These are phyloP conservation scores for Tanozyma kutaoensis DNA, from an alignment of 805 yeast species.

Conservation along the genomic window DNA sequence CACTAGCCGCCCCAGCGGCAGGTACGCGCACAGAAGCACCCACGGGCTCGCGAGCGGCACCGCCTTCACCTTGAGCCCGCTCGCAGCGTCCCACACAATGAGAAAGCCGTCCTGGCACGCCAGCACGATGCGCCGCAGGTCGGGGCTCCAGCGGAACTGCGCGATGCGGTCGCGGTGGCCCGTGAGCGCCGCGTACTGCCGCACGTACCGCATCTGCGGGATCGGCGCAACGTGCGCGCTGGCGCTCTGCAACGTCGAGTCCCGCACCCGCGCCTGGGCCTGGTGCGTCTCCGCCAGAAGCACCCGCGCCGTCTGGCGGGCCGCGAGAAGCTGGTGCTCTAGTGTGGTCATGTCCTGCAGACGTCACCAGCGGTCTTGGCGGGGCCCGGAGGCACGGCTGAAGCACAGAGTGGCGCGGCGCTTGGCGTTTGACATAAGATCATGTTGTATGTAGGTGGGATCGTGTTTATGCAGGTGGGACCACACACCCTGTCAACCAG, in stretches of 20 bases:
- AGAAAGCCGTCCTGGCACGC: conserved; percentile 83
- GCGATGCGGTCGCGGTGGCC: conserved; percentile 71
- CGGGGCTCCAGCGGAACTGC: conserved; percentile 54
- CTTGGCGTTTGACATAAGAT: too few species aligned
- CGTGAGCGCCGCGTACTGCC: conserved; percentile 23
- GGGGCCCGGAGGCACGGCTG: too few species aligned
- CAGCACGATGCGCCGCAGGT: conserved; percentile 47
- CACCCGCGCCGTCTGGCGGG: conserved; percentile 31
- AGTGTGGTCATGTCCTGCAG: too few species aligned
- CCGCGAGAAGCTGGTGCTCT: conserved; percentile 4
- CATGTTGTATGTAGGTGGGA: too few species aligned
- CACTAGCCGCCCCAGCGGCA: conserved; percentile 51
- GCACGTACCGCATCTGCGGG: conserved; percentile 13
- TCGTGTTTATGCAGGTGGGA: too few species aligned
- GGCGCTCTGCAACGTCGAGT: conserved; percentile 30
- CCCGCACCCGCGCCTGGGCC: conserved; percentile 27
- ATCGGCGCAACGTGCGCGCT: conserved; percentile 18
- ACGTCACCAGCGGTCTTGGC: too few species aligned
- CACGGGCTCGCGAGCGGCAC: conserved; percentile 65
- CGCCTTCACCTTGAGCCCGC: conserved; percentile 60
- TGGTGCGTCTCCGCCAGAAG: conserved; percentile 37
- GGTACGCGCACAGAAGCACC: conserved; percentile 63
- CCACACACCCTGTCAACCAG: too few species aligned
- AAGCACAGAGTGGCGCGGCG: too few species aligned
- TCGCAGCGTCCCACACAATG: conserved; percentile 69